A percentile compares a stretch with the other conserved stretches of the same genome.
Conservation (phyloP, 768 basidiomycete species). For the Boletus tylopilopsis region DNA sequence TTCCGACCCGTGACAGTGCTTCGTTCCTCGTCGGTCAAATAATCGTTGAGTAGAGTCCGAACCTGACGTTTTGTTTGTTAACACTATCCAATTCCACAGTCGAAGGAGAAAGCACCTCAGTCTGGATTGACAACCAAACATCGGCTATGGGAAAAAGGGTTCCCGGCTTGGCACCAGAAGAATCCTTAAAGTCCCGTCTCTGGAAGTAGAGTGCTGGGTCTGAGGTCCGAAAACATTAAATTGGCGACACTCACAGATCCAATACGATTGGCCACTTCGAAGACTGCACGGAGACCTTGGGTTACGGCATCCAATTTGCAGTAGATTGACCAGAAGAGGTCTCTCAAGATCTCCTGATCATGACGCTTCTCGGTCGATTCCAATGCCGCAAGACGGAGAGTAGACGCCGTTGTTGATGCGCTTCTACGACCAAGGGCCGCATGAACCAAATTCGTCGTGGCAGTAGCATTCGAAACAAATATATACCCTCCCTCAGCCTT, state of each 20-base stretch:
- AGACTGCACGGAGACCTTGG: conserved; percentile 86
- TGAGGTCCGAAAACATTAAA: not conserved
- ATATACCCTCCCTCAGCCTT: conserved; percentile 54
- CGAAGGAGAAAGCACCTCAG: conserved; percentile 55
- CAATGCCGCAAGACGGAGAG: conserved; percentile 64
- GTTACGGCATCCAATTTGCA: conserved; percentile 93
- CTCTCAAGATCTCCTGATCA: conserved; percentile 83
- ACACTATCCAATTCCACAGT: not conserved
- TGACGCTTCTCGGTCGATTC: conserved; percentile 68
- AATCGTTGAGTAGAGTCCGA: conserved; percentile 78
- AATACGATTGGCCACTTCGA: conserved; percentile 87
- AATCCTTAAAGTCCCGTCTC: conserved; percentile 91
- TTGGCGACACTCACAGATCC: conserved; percentile 64
- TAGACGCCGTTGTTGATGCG: conserved; percentile 43
- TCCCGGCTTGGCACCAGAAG: conserved; percentile 71
- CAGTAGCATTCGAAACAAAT: conserved; percentile 31
- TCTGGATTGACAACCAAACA: conserved; percentile 83
- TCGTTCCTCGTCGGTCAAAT: conserved; percentile 89
- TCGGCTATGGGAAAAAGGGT: conserved; percentile 81
- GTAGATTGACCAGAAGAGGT: conserved; percentile 96
- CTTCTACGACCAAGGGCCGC: conserved; percentile 21
- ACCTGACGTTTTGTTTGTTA: conserved; percentile 48
- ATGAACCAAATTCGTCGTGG: conserved; percentile 20
- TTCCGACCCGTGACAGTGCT: conserved; percentile 76
- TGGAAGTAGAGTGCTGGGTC: conserved; percentile 27